phyloP scores from a whole-genome alignment of 306 rosid genomes.

The Inga oerstediana region DNA sequence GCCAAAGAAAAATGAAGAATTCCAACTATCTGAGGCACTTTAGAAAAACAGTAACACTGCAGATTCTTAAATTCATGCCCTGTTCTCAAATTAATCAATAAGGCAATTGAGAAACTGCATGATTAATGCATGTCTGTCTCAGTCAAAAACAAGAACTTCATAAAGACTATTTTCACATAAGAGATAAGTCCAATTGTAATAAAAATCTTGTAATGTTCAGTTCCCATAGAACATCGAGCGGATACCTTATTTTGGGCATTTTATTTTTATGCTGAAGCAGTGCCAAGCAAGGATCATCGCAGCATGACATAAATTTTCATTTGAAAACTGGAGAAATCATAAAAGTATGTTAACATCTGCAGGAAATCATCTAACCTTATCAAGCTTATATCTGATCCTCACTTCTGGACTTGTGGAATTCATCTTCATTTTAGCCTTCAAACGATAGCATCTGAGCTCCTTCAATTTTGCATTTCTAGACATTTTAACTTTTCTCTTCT shows the following conservation, averaged over 20 bases:
- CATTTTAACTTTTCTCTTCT: too few relatives aligned
- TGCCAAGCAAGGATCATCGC: neutral
- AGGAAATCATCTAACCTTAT: too few relatives aligned
- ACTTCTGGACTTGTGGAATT: too few relatives aligned
- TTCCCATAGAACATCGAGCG: neutral
- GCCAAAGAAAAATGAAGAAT: slow-evolving; percentile 2
- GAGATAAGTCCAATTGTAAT: neutral
- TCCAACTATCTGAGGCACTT: slow-evolving; percentile 21
- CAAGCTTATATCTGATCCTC: too few relatives aligned
- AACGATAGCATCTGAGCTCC: too few relatives aligned
- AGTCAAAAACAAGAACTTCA: slow-evolving; percentile 5
- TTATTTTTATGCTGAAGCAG: neutral
- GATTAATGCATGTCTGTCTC: slow-evolving; percentile 5
- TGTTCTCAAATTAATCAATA: slow-evolving; percentile 7
- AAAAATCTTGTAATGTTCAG: slow-evolving; percentile 20
- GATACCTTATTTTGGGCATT: neutral
- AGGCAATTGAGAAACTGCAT: slow-evolving; percentile 8
- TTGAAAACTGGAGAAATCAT: neutral
- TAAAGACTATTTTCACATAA: neutral
- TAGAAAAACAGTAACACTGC: neutral
- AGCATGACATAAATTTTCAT: too few relatives aligned
- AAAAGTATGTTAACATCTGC: too few relatives aligned
- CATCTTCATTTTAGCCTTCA: too few relatives aligned
- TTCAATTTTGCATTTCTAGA: too few relatives aligned
- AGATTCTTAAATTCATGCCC: neutral